Evolutionary conservation across 164 flowering plant genomes (phyloP).

Genomic region (Buxus sempervirens): DNA sequence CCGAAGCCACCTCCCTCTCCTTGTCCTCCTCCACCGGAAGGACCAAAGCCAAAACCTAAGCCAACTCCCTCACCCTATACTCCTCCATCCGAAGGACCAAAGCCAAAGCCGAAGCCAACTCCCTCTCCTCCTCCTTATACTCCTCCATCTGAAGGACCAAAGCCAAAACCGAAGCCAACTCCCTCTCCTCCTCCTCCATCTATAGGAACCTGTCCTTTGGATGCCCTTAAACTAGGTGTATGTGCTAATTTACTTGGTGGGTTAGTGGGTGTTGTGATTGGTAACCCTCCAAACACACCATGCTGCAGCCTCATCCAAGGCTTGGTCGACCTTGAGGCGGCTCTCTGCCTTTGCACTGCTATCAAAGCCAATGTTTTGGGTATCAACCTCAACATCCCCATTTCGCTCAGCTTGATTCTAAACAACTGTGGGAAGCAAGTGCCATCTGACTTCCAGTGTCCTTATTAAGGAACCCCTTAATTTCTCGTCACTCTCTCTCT

Average conservation of each 20-base stretch:
- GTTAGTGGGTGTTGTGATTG: background rate
- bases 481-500: too few species aligned
- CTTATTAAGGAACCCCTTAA: background rate
- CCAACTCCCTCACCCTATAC: too few species aligned
- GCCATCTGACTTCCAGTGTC: constrained; percentile 9
- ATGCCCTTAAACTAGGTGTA: constrained; percentile 13
- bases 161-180: too few species aligned
- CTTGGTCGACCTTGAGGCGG: constrained; percentile 9
- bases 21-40: too few species aligned
- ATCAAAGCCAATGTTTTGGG: constrained; percentile 9
- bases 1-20: too few species aligned
- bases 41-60: too few species aligned
- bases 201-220: constrained; percentile 1
- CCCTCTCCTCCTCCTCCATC: background rate
- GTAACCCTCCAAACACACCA: background rate
- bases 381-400: constrained; percentile 2
- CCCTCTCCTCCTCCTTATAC: constrained; percentile 6
- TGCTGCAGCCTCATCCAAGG: constrained; percentile 15
- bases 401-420: constrained; percentile 7
- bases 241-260: constrained; percentile 11
- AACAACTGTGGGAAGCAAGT: constrained; percentile 7
- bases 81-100: too few species aligned
- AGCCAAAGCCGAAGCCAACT: too few species aligned
- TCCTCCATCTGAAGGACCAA: too few species aligned
- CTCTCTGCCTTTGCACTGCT: constrained; percentile 13